A percentile compares a stretch with the other conserved stretches of the same genome.
These are phyloP conservation scores for Russula earlei DNA, from an alignment of 768 basidiomycete species.

Conservation along the genomic window DNA sequence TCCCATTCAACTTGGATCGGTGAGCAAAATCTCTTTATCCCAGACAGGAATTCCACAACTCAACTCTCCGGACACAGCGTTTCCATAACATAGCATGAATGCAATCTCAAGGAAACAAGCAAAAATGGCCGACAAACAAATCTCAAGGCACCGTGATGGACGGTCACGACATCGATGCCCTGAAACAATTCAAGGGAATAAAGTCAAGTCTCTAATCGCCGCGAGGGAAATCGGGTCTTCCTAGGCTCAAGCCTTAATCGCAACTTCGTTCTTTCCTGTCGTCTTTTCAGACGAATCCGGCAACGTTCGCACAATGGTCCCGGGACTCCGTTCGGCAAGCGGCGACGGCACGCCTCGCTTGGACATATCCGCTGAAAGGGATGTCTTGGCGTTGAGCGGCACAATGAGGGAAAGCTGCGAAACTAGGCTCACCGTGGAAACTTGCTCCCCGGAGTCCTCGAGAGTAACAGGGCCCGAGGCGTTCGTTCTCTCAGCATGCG, in stretches of 20 bases:
- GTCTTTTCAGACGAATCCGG: conserved; percentile 36
- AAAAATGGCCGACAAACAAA: too few relatives aligned
- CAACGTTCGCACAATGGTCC: conserved; percentile 38
- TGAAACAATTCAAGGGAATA: neutral
- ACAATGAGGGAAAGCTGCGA: neutral
- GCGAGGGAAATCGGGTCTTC: neutral
- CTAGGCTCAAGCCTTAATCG: conserved; percentile 37
- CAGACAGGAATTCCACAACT: too few relatives aligned
- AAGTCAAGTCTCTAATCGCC: neutral
- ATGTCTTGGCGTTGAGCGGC: neutral
- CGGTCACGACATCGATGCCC: too few relatives aligned
- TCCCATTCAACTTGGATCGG: too few relatives aligned
- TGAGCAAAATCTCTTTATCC: too few relatives aligned
- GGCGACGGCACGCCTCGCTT: conserved; percentile 34
- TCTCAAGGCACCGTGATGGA: too few relatives aligned
- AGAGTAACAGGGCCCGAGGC: neutral
- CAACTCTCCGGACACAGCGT: too few relatives aligned
- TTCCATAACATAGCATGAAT: too few relatives aligned
- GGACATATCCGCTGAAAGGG: conserved; percentile 21
- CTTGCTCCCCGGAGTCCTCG: neutral
- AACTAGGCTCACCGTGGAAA: neutral
- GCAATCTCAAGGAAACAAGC: too few relatives aligned
- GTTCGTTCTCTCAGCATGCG: neutral
- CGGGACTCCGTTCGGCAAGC: conserved; percentile 22
- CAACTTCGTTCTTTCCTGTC: conserved; percentile 35